Base-by-base conservation (phyloP, 257 asterid genomes). In the Solanum pimpinellifolium region DNA sequence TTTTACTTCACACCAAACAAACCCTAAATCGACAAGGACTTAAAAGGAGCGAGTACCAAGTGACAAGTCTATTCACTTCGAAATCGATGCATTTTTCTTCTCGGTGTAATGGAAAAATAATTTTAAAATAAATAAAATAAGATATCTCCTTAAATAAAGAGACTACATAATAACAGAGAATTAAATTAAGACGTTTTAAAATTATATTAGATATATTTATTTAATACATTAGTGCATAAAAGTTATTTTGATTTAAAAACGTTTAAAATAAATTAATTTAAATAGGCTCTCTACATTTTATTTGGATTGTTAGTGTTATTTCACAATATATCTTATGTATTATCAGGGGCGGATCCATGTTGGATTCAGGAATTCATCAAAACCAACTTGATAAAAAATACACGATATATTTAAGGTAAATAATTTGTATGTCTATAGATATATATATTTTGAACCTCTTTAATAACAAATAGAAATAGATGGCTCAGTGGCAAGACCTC, bases 371-470 rank as follows among this genome's bases (percentile, higher is more conserved):
- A 1, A 5, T 35, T 35, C 1, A 35, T 5, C 39, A 4, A 4
- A 35, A 35, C 0, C 1, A 1, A 4, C 1, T 35, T 1, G 39
- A 0, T 5, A 35, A 35, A 35, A 35, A 35, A 35, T 35, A 35
- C 39, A 35, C 7, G 39, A 35, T 35, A 35, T 35, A 35, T 35
- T 5, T 35, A 5, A 33, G 35, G 7, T 5, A 5, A 35, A 35
- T 35, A 5, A 5, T 5, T 1, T 35, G 7, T 35, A 35, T 35
- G 6, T 35, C 7, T 35, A 35, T 35, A 35, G 39, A 35, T 35
- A 7, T 35, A 35, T 35, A 35, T 35, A 35, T 35, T 35, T 35
- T 35, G 39, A 35, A 35, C 7, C 39, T 35, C 7, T 35, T 35
- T 5, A 35, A 35, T 35, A 35, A 35, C 39, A 35, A 35, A 35